Evolutionary conservation across 164 flowering plant genomes (phyloP).

Genomic region (Pachysandra terminalis): DNA sequence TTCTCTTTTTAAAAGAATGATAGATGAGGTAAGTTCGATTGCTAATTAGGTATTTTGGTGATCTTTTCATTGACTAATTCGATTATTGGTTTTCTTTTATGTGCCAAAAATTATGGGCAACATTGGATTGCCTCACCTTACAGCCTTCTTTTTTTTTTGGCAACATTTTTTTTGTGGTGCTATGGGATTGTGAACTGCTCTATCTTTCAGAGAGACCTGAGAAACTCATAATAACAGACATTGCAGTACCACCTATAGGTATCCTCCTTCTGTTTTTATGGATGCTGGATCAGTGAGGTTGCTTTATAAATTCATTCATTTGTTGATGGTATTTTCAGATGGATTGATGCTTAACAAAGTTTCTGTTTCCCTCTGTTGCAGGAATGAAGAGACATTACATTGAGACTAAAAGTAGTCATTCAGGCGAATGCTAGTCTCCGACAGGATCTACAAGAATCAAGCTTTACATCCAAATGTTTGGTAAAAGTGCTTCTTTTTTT

Average conservation of each 20-base stretch:
- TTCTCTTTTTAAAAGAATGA: slow-evolving; percentile 63
- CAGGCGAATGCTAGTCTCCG: slow-evolving; percentile 54
- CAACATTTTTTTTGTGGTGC: slow-evolving; percentile 4
- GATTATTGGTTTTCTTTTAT: not conserved
- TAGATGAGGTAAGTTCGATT: slow-evolving; percentile 57
- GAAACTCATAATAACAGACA: slow-evolving; percentile 64
- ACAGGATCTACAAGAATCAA: slow-evolving; percentile 38
- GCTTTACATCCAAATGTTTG: slow-evolving; percentile 30
- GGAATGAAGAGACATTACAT: slow-evolving; percentile 89
- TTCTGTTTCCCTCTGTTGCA: slow-evolving; percentile 34
- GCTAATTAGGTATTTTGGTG: not conserved
- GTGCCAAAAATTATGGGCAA: not conserved
- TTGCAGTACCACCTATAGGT: slow-evolving; percentile 82
- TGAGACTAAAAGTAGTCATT: slow-evolving; percentile 53
- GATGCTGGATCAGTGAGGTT: slow-evolving; percentile 38
- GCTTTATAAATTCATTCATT: too few relatives aligned
- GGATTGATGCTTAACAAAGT: not conserved
- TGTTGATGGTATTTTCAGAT: not conserved
- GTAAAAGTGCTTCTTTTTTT: slow-evolving; percentile 29
- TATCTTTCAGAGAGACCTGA: slow-evolving; percentile 78
- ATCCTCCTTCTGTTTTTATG: slow-evolving; percentile 77
- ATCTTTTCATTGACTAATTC: not conserved
- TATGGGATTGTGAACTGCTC: slow-evolving; percentile 91
- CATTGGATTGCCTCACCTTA: not conserved
- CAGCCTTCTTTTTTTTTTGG: not conserved